phyloP scores from a whole-genome alignment of 768 basidiomycete genomes.

The Daedaleopsis sinensis region DNA sequence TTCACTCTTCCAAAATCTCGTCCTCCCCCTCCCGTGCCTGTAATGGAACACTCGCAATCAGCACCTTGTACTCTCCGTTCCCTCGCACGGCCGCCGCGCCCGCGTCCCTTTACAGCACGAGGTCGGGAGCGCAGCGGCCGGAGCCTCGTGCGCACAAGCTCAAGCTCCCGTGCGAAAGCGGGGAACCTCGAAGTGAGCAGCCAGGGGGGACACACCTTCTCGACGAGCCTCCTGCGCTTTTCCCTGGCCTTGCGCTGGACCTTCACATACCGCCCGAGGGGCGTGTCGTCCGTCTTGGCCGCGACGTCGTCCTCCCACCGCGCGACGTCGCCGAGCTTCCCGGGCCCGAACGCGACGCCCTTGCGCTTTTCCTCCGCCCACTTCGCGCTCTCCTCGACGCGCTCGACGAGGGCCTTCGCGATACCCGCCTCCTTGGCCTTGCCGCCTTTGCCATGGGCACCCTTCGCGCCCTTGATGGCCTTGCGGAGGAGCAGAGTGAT shows the following conservation, averaged over 20 bases:
- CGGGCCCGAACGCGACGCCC: constrained; percentile 75
- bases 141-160: neutral
- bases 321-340: constrained; percentile 66
- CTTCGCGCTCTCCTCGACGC: constrained; percentile 79
- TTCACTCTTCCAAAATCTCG: constrained; percentile 62
- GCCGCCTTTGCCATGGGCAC: constrained; percentile 23
- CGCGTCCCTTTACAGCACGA: neutral
- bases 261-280: constrained; percentile 81
- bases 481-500: constrained; percentile 72
- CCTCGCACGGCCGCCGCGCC: neutral
- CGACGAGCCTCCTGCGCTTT: constrained; percentile 66
- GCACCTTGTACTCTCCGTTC: neutral
- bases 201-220: constrained; percentile 57
- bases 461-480: constrained; percentile 64
- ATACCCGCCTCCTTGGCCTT: constrained; percentile 57
- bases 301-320: constrained; percentile 69
- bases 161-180: too few relatives aligned
- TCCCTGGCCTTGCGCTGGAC: constrained; percentile 82
- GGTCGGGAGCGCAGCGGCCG: neutral
- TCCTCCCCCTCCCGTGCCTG: constrained; percentile 74
- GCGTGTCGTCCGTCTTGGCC: constrained; percentile 65
- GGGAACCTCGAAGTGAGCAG: neutral
- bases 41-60: neutral
- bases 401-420: constrained; percentile 82
- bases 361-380: constrained; percentile 79